Conservation (phyloP, 1,284 basidiomycete species). For the Tilletia setariae region DNA sequence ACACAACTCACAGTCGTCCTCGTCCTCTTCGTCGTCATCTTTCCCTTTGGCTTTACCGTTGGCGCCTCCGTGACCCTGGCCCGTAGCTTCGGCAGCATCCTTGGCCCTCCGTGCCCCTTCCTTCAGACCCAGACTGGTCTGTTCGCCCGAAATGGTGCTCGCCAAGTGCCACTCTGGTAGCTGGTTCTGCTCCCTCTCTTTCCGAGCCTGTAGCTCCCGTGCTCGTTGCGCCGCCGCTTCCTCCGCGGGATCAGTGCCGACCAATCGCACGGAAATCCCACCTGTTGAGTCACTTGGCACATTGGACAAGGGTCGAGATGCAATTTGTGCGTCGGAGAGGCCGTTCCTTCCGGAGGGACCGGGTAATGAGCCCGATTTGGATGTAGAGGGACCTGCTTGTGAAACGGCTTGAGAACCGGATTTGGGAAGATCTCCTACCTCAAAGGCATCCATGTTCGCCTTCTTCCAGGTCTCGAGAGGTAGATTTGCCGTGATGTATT, state of each 20-base stretch:
- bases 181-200: slow-evolving; percentile 71
- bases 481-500: slow-evolving; percentile 44
- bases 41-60: slow-evolving; percentile 30
- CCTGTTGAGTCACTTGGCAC: slow-evolving; percentile 27
- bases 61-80: slow-evolving; percentile 23
- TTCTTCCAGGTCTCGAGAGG: slow-evolving; percentile 55
- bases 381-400: not conserved
- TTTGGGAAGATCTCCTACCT: not conserved
- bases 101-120: slow-evolving; percentile 25
- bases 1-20: slow-evolving; percentile 45
- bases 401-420: not conserved
- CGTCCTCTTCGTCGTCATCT: slow-evolving; percentile 26
- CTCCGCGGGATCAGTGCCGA: slow-evolving; percentile 38
- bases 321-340: slow-evolving; percentile 16
- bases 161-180: slow-evolving; percentile 89
- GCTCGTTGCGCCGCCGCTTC: slow-evolving; percentile 57
- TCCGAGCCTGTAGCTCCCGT: slow-evolving; percentile 40
- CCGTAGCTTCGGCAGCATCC: not conserved
- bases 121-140: slow-evolving; percentile 71
- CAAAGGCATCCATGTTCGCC: slow-evolving; percentile 18
- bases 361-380: not conserved
- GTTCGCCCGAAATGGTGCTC: slow-evolving; percentile 86
- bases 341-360: not conserved
- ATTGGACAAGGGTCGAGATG: slow-evolving; percentile 24
- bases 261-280: slow-evolving; percentile 45